Base-by-base conservation (phyloP, 139 green algal species). In the Limnomonas spitsbergensis region DNA sequence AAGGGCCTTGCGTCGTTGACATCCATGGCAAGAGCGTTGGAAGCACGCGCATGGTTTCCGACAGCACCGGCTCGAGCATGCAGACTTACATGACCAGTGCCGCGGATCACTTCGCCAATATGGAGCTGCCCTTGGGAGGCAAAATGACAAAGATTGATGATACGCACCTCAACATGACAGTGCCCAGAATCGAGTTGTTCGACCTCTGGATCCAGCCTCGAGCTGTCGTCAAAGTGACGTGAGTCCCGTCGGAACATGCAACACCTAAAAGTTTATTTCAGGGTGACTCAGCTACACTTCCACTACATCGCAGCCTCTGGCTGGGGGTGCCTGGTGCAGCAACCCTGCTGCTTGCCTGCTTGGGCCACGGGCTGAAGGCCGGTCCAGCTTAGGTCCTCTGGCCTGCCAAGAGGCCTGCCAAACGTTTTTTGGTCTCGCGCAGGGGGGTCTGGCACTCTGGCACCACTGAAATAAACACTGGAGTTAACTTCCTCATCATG, bases 131-230 rank as follows among this genome's bases (percentile, higher is more conserved):
- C 6, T 24, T 72, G 27, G 61, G 61, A 72, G 61, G 61, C 9
- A 72, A 72, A 34, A 36, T 72, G 9, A 39, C 27, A 24, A 34
- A 72, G 24, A 72, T 72, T 34, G 61, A 72, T 37, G 61, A 34
- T 20, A 34, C 27, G 6, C 61, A 72, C n/a, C 53, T 70, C 20
- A 14, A 79, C n/a, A 53, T 79, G 6, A 70, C 53, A 35, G 34
- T 79, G 3, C 73, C 73, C 34, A 70, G 27, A 24, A 79, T 79
- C 3, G 47, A 79, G 53, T 47, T 79, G 37, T 79, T 72, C 24
- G 73, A 79, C 53, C 36, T 79, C 36, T 79, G 73, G 73, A n/a
- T 79, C 1, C 47, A 69, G 47, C 73, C 73, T 24, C 31, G 29
- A 6, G 52, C 53, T 29, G 38, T 70, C 2, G 53, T 52, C 14